Base-by-base conservation (phyloP, 208 protist genomes). In the Leishmania martiniquensis region DNA sequence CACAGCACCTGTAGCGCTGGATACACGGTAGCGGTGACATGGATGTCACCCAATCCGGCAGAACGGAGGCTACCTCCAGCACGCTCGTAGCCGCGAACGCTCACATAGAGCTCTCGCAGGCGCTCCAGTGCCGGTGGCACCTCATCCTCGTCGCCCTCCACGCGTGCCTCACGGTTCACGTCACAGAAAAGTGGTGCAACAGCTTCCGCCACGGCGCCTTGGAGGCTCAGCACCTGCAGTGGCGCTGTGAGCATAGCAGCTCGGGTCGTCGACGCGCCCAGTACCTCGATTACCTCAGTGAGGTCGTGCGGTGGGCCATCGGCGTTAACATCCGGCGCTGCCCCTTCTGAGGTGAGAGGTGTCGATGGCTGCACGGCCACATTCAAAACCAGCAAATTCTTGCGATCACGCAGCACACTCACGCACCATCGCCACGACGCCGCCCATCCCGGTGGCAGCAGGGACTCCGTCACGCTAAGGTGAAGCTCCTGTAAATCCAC, bases 1-100 rank as follows among this genome's bases (percentile, higher is more conserved):
- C 89, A 93, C 10, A 93, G 68, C 54, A 90, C 82, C 77, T 93
- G 80, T 52, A 93, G 67, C 20, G 37, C 22, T 20, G 82, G 84
- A 34, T 87, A 81, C 52, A 77, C 76, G 39, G 70, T 7, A 1
- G 76, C 66, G 45, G 75, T 66, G 32, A 88, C 42, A 49, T 47
- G 62, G 0, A 86, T 37, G 52, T 85, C 77, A 25, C 65, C 59
- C 0, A 81, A 60, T 32, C 68, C 59, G 13, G 25, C 29, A n/a
- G 66, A 67, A 1, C 71, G 62, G 0, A 32, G 71, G 39, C 62
- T 72, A 51, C 47, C 71, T 32, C 70, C 77, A 22, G 49, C 77
- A 22, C 71, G n/a, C 57, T 63, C 39, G 12, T 63, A 60, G 3
- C 71, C 15, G 59, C 77, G 71, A 71, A 81, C 71, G 15, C 49